Base-by-base conservation (phyloP, 805 yeast species). In the Lachancea cidri region DNA sequence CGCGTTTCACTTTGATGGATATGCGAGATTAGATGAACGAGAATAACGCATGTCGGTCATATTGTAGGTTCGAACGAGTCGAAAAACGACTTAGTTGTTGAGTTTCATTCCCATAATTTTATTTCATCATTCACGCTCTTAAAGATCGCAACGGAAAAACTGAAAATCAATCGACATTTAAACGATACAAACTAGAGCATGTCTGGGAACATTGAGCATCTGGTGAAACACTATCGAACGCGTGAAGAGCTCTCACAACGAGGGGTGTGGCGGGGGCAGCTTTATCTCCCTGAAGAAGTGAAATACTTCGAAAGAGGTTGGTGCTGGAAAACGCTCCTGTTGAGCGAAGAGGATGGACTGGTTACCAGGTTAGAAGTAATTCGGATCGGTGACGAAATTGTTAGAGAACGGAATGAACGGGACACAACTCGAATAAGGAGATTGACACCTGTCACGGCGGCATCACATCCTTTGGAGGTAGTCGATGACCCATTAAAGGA, bases 211-310 rank as follows among this genome's bases (percentile, higher is more conserved):
- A 36, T 41, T 5, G 33, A 41, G 36, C 39, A 41, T 30, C 39
- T 36, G 4, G 33, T 57, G 3, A 48, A 50, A 4, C 49, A 46
- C 36, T 60, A 54, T 38, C 50, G 45, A 18, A 48, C 51, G 5
- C 45, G 60, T 17, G 60, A 58, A 6, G 55, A 54, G 30, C 43
- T 60, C 42, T 44, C 53, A 9, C 51, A 46, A 38, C 45, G 53
- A 22, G 65, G 65, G 6, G 46, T 60, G 3, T 60, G 65, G 65
- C 43, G 52, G 5, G 58, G 58, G 6, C 58, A 54, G 25, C 33
- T 60, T 9, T 60, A 60, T 39, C 41, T 29, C 27, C 41, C 36
- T 19, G 38, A 36, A 22, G 45, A 41, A n/a, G 29, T 27, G 15
- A 45, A 17, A 4, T 41, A 29, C 25, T 17, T 41, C 38, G 49